Evolutionary conservation across 2,329 filamentous ascomycete genomes (phyloP), one percentile per base, ranked within the genome.

Genomic region (Colletotrichum echinochloae): DNA sequence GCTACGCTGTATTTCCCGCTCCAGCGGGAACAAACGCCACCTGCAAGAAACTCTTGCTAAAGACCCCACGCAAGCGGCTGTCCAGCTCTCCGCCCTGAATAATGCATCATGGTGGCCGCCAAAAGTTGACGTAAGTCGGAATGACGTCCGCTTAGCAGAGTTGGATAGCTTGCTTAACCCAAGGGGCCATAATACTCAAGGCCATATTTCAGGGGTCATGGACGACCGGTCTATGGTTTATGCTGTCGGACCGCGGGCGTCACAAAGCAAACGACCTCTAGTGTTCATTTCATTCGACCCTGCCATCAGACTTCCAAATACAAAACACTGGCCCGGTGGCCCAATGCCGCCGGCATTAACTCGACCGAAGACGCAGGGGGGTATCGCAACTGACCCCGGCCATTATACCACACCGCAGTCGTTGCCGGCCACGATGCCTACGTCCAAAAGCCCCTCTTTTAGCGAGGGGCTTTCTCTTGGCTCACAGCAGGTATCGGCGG

Each of bases 241-340:
- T 73, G 77, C 81, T 11, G 79, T 79, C 0, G 81, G 80, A 1
- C 70, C 70, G 6, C n/a, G n/a, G n/a, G n/a, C n/a, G n/a, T n/a
- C n/a, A n/a, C n/a, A n/a, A n/a, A n/a, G n/a, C n/a, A n/a, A n/a
- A n/a, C n/a, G n/a, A n/a, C n/a, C n/a, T n/a, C n/a, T n/a, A 16
- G 78, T 85, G 0, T 80, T 85, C 52, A 71, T 86, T 2, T 80
- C 78, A 7, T 86, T 83, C 69, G 83, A 85, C 72, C 81, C 84
- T 1, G 74, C 75, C 7, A 78, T 82, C n/a, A 75, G 74, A 33
- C 74, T 85, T 28, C 63, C 60, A 5, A 77, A 76, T 0, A 69
- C 76, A 51, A 49, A 64, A 37, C 46, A 60, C 35, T 81, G 77
- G 72, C 73, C 60, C 65, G 76, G 63, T 49, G 69, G 37, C 44